Evolutionary conservation across 2,329 filamentous ascomycete species (phyloP), one percentile per base, ranked within the genome.

Genomic region (Cladosporium sphaerospermum): DNA sequence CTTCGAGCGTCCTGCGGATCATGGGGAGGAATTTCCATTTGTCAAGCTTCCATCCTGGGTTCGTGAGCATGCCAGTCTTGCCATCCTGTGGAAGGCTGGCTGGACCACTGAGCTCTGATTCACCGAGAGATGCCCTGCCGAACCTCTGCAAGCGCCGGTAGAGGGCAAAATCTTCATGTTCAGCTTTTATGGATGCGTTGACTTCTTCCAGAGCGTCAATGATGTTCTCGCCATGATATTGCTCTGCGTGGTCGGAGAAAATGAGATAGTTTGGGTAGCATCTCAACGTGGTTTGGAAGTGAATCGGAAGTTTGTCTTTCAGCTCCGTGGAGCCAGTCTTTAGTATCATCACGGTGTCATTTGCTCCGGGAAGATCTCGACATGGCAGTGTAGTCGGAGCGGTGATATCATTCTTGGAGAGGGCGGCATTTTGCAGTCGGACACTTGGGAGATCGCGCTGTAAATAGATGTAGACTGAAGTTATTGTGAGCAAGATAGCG

Each of bases 21-120:
- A 78, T 78, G 18, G 78, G 76, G 31, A 81, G 61, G 55, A 80
- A 80, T 60, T 81, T 81, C 70, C 74, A 81, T 60, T 78, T 78
- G 54, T 69, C 67, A 2, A 69, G 60, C n/a, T 61, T 57, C 64
- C 66, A 69, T 37, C 65, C 65, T 9, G 64, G 59, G 49, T 68
- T 67, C 28, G 64, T 56, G 13, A 41, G 55, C 49, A 66, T 65
- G 6, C 64, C 65, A 23, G 56, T 48, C 13, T 45, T 23, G 9
- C 59, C 59, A 34, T 52, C 44, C 11, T 19, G 49, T 8, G 43
- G 42, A 11, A 47, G 19, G 34, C 44, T 54, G 1, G 10, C 23
- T 39, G 56, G 45, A 2, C 56, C 53, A 28, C 54, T 58, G 10
- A 60, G 40, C 16, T 59, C 53, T 4, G 45, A 47, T 8, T 47